Conservation (phyloP, 495 filamentous ascomycete genomes). For the Articulospora tetracladia region DNA sequence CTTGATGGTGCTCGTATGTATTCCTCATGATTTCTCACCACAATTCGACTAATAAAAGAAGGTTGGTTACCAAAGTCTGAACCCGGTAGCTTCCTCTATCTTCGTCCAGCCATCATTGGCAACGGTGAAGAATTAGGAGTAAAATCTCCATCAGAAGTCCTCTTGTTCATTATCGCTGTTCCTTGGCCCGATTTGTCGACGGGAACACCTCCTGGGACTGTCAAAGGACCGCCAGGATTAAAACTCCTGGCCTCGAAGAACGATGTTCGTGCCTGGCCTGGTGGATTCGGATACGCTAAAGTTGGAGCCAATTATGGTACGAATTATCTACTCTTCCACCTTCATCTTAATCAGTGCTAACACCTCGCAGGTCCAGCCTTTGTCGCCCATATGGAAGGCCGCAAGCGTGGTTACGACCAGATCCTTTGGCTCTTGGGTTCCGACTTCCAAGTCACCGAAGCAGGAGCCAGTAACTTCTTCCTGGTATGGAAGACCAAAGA, state of each 20-base stretch:
- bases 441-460: conserved; percentile 73
- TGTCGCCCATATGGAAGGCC: conserved; percentile 60
- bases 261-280: conserved; percentile 86
- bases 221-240: conserved; percentile 42
- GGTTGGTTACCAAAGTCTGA: conserved; percentile 72
- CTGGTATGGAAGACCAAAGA: conserved; percentile 71
- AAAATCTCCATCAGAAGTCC: conserved; percentile 60
- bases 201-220: conserved; percentile 40
- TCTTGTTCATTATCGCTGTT: conserved; percentile 75
- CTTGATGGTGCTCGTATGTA: conserved; percentile 49
- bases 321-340: too few relatives aligned
- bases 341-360: too few relatives aligned
- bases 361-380: conserved; percentile 76
- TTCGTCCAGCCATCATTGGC: conserved; percentile 82
- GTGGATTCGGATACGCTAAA: conserved; percentile 90
- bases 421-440: conserved; percentile 87
- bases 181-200: conserved; percentile 59
- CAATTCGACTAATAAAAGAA: conserved; percentile 30
- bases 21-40: not conserved
- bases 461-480: conserved; percentile 88
- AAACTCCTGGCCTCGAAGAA: conserved; percentile 73
- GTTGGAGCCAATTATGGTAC: conserved; percentile 93
- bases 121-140: conserved; percentile 69
- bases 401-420: conserved; percentile 70
- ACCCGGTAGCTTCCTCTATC: conserved; percentile 70